phyloP scores from a whole-genome alignment of 305 asterid genomes.

The Solanum hybrid region DNA sequence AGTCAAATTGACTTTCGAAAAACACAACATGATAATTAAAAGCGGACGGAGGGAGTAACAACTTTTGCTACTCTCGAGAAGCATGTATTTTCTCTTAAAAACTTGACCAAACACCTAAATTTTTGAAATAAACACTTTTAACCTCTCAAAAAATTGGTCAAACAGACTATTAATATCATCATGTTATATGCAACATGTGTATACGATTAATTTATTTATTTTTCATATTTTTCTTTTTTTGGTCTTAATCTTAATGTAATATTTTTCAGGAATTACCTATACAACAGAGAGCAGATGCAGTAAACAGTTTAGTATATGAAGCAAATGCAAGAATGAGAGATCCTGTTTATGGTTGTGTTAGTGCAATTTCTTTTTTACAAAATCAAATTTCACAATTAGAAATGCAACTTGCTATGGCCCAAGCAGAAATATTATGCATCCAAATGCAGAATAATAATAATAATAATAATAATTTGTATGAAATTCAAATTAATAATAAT shows the following conservation, averaged over 20 bases:
- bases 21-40: too few relatives aligned
- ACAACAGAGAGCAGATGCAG: constrained; percentile 67
- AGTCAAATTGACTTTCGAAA: too few relatives aligned
- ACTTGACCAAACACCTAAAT: neutral
- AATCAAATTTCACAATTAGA: constrained; percentile 64
- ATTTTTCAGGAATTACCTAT: constrained; percentile 55
- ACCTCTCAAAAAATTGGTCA: neutral
- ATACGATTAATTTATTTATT: neutral
- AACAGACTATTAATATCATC: neutral
- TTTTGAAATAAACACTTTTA: neutral
- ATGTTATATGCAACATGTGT: neutral
- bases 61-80: too few relatives aligned
- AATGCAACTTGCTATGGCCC: constrained; percentile 38
- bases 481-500: neutral
- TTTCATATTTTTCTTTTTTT: neutral
- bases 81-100: neutral
- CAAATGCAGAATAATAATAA: constrained; percentile 50
- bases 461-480: neutral
- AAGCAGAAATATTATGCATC: constrained; percentile 34
- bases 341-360: constrained; percentile 88
- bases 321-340: constrained; percentile 71
- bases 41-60: too few relatives aligned
- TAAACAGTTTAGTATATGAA: constrained; percentile 80
- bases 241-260: neutral
- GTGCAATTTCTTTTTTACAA: constrained; percentile 65